phyloP scores from a whole-genome alignment of 768 basidiomycete genomes.

The Bullera alba region DNA sequence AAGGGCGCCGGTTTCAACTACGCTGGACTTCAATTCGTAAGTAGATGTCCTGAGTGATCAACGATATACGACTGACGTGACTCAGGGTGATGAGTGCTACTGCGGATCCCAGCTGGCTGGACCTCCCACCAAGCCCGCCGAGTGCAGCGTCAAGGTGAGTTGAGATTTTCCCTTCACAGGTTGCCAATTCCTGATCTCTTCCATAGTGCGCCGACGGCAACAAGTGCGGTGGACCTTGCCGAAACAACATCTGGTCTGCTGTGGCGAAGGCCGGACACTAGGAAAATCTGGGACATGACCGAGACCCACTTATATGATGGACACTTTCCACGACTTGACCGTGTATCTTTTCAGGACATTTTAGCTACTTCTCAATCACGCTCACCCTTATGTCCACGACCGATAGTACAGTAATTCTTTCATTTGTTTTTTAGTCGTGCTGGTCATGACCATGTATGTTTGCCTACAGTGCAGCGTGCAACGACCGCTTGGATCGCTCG shows the following conservation, averaged over 20 bases:
- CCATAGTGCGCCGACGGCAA: slow-evolving; percentile 16
- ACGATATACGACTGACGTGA: neutral
- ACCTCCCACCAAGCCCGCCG: slow-evolving; percentile 4
- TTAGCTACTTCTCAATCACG: too few species aligned
- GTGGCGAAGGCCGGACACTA: slow-evolving; percentile 13
- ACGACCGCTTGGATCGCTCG: too few species aligned
- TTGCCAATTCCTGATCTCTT: too few species aligned
- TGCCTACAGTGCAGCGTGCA: too few species aligned
- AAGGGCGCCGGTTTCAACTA: slow-evolving; percentile 8
- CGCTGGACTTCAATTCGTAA: slow-evolving; percentile 20
- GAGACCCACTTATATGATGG: too few species aligned
- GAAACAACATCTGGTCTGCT: slow-evolving; percentile 26
- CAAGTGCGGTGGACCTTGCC: slow-evolving; percentile 21
- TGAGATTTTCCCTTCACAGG: neutral
- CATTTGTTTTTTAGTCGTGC: too few species aligned
- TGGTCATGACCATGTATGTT: too few species aligned
- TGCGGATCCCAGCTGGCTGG: slow-evolving; percentile 15
- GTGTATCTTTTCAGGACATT: too few species aligned
- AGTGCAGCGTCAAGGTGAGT: slow-evolving; percentile 13
- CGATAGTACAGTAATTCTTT: too few species aligned
- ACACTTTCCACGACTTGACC: too few species aligned
- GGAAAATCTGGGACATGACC: too few species aligned
- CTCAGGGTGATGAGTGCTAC: slow-evolving; percentile 15
- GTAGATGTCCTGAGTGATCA: neutral
- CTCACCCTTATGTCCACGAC: too few species aligned